A percentile compares a stretch with the other conserved stretches of the same genome.
Evolutionary conservation across 306 rosid genomes (phyloP).

Genomic region (Dalbergia oliveri): DNA sequence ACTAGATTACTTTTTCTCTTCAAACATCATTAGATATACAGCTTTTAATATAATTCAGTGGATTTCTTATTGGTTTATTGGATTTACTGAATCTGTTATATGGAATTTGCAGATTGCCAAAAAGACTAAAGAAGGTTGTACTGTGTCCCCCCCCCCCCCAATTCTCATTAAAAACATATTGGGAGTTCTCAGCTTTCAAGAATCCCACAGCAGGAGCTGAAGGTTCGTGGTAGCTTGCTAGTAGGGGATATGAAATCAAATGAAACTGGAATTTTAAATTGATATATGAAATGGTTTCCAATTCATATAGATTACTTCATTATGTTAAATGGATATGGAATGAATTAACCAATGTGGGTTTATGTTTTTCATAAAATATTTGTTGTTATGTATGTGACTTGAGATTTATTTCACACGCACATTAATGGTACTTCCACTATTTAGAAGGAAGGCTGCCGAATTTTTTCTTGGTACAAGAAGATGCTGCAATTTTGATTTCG

Average conservation of each 20-base stretch:
- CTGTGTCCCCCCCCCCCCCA: conserved; percentile 70
- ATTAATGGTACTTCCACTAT: not conserved
- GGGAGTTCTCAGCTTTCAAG: conserved; percentile 75
- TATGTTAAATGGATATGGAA: conserved; percentile 16
- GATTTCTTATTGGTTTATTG: not conserved
- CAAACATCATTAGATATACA: not conserved
- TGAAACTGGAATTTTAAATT: conserved; percentile 14
- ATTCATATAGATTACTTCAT: not conserved
- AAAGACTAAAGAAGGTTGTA: conserved; percentile 70
- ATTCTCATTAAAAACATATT: conserved; percentile 76
- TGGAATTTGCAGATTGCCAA: conserved; percentile 69
- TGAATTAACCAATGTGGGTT: not conserved
- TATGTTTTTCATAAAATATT: not conserved
- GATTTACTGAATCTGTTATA: not conserved
- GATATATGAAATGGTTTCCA: conserved; percentile 27
- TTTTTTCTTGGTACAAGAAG: not conserved
- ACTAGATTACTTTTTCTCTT: no score
- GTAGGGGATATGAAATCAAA: not conserved
- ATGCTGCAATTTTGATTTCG: not conserved
- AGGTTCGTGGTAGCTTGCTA: conserved; percentile 72
- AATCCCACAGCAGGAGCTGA: conserved; percentile 76
- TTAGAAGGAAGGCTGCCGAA: not conserved
- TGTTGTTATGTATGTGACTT: not conserved
- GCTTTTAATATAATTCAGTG: not conserved
- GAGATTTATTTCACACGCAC: not conserved